Evolutionary conservation across 352 stramenopile species (phyloP), one percentile per base, ranked within the genome.

Genomic region (Phytophthora europaea): DNA sequence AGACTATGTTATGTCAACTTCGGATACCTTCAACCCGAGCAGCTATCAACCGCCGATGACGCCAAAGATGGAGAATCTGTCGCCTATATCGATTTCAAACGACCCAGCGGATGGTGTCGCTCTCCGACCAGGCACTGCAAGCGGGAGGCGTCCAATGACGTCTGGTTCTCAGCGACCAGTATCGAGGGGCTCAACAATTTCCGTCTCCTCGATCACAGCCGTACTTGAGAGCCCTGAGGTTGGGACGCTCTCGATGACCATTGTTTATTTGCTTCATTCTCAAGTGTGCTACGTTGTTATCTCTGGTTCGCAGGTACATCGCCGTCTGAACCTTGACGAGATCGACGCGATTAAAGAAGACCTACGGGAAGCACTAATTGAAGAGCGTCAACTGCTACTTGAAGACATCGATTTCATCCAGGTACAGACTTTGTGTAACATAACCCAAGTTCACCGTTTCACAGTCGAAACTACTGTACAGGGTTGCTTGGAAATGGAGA

Each of bases 341-440:
- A 92, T 95, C 55, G 87, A 95, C 54, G 80, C 79, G 6, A 88
- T 94, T 55, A 84, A 82, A 34, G 81, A 85, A 33, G 80, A 92
- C 50, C 55, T 95, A 7, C 82, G 83, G 18, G 73, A 85, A 1
- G 87, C 88, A 3, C 45, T 95, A 33, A 31, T 75, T 12, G 83
- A 94, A 4, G 88, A 95, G 43, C 80, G 78, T 0, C 73, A 84
- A 40, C 76, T 91, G 57, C 56, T 95, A 2, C 78, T 95, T 7
- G 88, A 94, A 70, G 88, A 95, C 60, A 93, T 95, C 18, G 88
- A 95, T 26, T 95, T 95, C 65, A 90, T 94, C 12, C 88, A 95
- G 80, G 88, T 93, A 36, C 13, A 47, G 13, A 20, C 51, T 52
- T 53, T 20, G 16, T 23, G 12, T 13, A 34, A 38, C n/a, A 38